phyloP scores from a whole-genome alignment of 2,329 filamentous ascomycete species.

The Calycina herbarum region DNA sequence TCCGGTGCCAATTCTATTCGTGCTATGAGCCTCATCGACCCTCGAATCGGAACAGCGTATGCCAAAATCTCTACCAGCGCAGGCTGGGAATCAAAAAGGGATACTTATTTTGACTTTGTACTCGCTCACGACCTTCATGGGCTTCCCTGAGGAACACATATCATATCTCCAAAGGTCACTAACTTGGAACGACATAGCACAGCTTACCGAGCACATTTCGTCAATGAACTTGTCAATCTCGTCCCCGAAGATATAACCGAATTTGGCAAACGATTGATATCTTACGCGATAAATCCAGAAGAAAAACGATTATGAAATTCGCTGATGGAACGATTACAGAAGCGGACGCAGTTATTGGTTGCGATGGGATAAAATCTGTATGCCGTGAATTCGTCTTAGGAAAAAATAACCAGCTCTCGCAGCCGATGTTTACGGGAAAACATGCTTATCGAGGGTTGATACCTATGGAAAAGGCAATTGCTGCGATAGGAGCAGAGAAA shows the following conservation, averaged over 20 bases:
- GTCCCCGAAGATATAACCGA: background rate
- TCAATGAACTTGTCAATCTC: background rate
- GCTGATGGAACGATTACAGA: constrained; percentile 43
- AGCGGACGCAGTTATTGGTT: constrained; percentile 53
- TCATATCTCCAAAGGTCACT: background rate
- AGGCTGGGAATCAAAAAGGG: background rate
- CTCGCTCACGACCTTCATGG: background rate
- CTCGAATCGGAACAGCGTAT: background rate
- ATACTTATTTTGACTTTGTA: background rate
- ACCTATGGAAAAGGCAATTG: constrained; percentile 52
- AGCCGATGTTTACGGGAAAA: constrained; percentile 54
- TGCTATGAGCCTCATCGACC: background rate
- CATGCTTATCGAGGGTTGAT: constrained; percentile 61
- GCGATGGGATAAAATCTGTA: constrained; percentile 61
- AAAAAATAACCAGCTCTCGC: constrained; percentile 34
- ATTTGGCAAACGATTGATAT: background rate
- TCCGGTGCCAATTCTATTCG: background rate
- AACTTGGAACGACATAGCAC: background rate
- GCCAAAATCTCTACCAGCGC: background rate
- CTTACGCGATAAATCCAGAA: constrained; percentile 9
- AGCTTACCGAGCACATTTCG: background rate
- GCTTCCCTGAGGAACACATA: background rate
- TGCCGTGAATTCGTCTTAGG: constrained; percentile 53
- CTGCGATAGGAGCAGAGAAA: constrained; percentile 48
- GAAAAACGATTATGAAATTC: constrained; percentile 41